Base-by-base conservation (phyloP, 2,329 filamentous ascomycete genomes). In the Talaromyces sp. region DNA sequence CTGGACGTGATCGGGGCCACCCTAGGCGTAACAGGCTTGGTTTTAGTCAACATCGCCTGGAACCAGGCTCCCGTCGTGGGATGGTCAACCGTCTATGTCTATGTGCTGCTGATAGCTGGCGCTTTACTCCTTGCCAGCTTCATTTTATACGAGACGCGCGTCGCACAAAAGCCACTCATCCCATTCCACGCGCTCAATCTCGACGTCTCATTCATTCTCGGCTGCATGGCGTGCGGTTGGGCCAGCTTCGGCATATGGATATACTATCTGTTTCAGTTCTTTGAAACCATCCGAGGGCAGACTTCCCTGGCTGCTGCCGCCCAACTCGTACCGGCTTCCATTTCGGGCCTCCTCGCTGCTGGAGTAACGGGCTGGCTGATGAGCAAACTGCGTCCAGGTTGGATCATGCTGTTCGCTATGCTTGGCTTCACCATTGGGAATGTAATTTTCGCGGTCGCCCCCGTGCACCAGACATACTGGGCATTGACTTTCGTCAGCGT, bases 11-110 rank as follows among this genome's bases (percentile, higher is more conserved):
- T 78, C 1, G 74, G 74, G 17, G 58, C 38, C 21, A 43, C 35
- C 19, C 52, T 50, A 13, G 59, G 59, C 19, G 46, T 58, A n/a
- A 24, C 53, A 60, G 81, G 81, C 0, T 74, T 89, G 26, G 77
- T 87, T 0, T 75, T 89, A 19, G 80, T 89, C 72, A 88, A 88
- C 68, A 84, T 89, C 65, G 83, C 86, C 0, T 88, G 85, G 84
- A 89, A 87, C 61, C 85, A 89, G 67, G 86, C 83, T 0, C 81
- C 84, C 0, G 76, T 84, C 0, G 82, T 80, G 1, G 84, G 85
- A 1, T 89, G 86, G 86, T 65, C 73, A 1, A 75, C 78, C 7
- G 75, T 83, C 0, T 85, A 85, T 59, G 77, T 86, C n/a, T 82
- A 83, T 61, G 74, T 82, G 0, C 73, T 83, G 0, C 75, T 90